These are phyloP conservation scores for Gymnopilus dilepis DNA, from an alignment of 768 basidiomycete species.

Conservation along the genomic window DNA sequence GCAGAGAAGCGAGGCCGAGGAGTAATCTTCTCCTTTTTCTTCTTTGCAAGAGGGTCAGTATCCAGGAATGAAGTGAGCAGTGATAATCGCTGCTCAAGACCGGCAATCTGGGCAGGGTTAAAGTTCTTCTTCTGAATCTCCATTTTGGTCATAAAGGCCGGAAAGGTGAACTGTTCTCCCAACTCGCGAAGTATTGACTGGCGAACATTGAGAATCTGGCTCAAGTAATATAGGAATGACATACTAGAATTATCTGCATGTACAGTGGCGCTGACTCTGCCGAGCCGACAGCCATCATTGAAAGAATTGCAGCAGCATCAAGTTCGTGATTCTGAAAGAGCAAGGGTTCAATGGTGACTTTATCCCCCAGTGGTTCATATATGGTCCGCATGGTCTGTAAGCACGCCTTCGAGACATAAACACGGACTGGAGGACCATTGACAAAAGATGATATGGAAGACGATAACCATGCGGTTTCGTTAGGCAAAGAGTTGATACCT, in stretches of 20 bases:
- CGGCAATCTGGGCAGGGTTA: slow-evolving; percentile 57
- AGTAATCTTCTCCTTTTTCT: slow-evolving; percentile 6
- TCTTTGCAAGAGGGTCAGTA: slow-evolving; percentile 11
- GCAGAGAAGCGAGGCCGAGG: slow-evolving; percentile 47
- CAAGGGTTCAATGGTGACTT: slow-evolving; percentile 59
- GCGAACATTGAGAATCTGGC: not conserved
- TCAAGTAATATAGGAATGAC: not conserved
- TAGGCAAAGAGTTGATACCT: slow-evolving; percentile 58
- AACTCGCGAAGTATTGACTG: slow-evolving; percentile 67
- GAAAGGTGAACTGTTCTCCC: slow-evolving; percentile 62
- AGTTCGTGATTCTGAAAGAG: slow-evolving; percentile 63
- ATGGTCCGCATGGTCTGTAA: slow-evolving; percentile 63
- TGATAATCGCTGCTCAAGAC: slow-evolving; percentile 67
- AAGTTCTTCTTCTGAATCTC: slow-evolving; percentile 53
- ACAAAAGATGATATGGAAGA: slow-evolving; percentile 36
- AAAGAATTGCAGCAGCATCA: slow-evolving; percentile 70
- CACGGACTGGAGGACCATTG: slow-evolving; percentile 41
- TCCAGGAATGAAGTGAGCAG: slow-evolving; percentile 65
- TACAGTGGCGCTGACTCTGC: slow-evolving; percentile 70
- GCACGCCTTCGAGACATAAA: slow-evolving; percentile 67
- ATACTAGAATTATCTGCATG: slow-evolving; percentile 68
- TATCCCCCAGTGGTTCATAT: slow-evolving; percentile 55
- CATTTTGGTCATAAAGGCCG: slow-evolving; percentile 52
- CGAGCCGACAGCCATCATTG: slow-evolving; percentile 75
- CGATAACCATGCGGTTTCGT: slow-evolving; percentile 70